Conservation (phyloP, 768 basidiomycete genomes). For the Coprinopsis marcescibilis region DNA sequence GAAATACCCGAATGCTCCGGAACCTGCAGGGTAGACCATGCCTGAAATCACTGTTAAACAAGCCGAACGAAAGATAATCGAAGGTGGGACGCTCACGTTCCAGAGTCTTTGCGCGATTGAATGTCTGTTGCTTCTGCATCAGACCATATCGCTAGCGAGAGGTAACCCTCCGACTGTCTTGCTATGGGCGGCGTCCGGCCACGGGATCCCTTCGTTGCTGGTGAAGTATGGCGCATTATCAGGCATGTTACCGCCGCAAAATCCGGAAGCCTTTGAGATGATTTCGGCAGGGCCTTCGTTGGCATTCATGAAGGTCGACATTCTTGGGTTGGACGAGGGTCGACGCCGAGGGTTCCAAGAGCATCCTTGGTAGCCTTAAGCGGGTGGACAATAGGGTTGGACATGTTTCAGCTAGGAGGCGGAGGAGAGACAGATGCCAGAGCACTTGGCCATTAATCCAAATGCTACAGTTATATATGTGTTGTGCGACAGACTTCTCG, state of each 20-base stretch:
- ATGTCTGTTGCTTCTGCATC: slow-evolving; percentile 13
- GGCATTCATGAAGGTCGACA: slow-evolving; percentile 8
- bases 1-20: slow-evolving; percentile 11
- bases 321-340: not conserved
- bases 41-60: not conserved
- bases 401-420: too few species aligned
- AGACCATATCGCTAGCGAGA: slow-evolving; percentile 9
- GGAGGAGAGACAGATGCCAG: too few species aligned
- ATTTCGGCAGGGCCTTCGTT: slow-evolving; percentile 9
- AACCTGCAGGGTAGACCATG: slow-evolving; percentile 11
- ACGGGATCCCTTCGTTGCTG: slow-evolving; percentile 13
- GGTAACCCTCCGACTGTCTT: slow-evolving; percentile 12
- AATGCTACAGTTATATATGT: too few species aligned
- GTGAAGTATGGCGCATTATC: slow-evolving; percentile 13
- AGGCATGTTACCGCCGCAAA: not conserved
- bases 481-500: too few species aligned
- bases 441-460: too few species aligned
- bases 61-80: not conserved
- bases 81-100: slow-evolving; percentile 8
- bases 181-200: slow-evolving; percentile 10
- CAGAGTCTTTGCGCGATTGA: slow-evolving; percentile 10
- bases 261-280: slow-evolving; percentile 9
- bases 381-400: slow-evolving; percentile 6
- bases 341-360: slow-evolving; percentile 2
- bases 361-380: slow-evolving; percentile 2